phyloP scores from a whole-genome alignment of 176 grass and related monocot genomes.

The Avena insularis region DNA sequence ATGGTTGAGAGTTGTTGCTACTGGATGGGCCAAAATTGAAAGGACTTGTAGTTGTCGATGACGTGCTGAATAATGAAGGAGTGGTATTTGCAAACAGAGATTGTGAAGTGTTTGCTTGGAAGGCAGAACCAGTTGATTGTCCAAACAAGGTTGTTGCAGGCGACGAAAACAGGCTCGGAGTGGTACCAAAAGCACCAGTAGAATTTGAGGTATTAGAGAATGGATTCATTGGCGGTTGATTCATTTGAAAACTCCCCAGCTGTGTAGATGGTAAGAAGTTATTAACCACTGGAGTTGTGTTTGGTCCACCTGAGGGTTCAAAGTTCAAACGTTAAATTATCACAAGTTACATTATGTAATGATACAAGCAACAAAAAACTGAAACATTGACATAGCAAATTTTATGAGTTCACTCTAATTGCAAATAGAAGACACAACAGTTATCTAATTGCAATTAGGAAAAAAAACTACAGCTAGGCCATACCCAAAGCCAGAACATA shows the following conservation, averaged over 20 bases:
- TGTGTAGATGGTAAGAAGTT: conserved; percentile 31
- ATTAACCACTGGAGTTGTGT: conserved; percentile 37
- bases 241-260: neutral
- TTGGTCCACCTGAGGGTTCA: conserved; percentile 74
- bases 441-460: conserved; percentile 27
- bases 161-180: conserved; percentile 45
- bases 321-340: conserved; percentile 35
- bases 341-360: conserved; percentile 39
- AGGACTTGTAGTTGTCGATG: conserved; percentile 38
- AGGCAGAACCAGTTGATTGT: conserved; percentile 53
- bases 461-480: conserved; percentile 29
- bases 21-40: conserved; percentile 54
- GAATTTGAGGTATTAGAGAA: conserved; percentile 64
- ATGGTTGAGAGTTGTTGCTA: conserved; percentile 64
- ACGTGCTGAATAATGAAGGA: conserved; percentile 50
- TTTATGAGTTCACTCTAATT: conserved; percentile 17
- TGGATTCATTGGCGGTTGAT: conserved; percentile 45
- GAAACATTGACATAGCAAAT: neutral
- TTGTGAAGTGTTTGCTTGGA: conserved; percentile 54
- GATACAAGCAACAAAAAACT: conserved; percentile 37
- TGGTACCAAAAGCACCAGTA: conserved; percentile 55
- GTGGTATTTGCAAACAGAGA: conserved; percentile 53
- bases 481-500: conserved; percentile 12
- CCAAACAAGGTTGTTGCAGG: conserved; percentile 55
- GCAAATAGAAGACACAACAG: neutral